Percentiles rank a stretch among this genome's conserved stretches.
phyloP scores from a whole-genome alignment of 2,329 filamentous ascomycete species.

The Ophioceras dolichostomum region DNA sequence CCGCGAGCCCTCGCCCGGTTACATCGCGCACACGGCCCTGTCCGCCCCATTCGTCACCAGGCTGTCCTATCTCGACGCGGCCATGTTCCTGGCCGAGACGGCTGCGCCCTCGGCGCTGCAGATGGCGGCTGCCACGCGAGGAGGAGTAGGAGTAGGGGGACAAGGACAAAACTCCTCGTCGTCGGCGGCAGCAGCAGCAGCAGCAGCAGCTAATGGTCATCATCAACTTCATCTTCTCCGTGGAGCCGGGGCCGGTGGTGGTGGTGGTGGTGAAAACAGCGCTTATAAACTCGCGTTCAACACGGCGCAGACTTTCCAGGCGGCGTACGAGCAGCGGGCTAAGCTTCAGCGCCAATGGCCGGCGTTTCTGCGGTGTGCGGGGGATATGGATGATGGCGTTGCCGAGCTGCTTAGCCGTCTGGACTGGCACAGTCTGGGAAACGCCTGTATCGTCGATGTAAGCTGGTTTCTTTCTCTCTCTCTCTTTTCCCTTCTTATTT shows the following conservation, averaged over 20 bases:
- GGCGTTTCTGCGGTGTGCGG: constrained; percentile 15
- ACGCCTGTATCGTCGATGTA: constrained; percentile 15
- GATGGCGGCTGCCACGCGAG: constrained; percentile 16
- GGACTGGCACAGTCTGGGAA: constrained; percentile 15
- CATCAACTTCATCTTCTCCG: too few species aligned
- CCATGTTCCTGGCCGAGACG: constrained; percentile 23
- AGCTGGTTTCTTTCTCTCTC: constrained; percentile 1
- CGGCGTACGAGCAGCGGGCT: constrained; percentile 9
- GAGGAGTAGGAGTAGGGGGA: too few species aligned
- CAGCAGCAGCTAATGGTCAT: too few species aligned
- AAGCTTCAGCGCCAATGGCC: constrained; percentile 18
- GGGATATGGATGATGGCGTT: constrained; percentile 9
- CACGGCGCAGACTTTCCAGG: constrained; percentile 7
- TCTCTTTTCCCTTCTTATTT: background rate
- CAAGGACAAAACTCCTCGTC: too few species aligned
- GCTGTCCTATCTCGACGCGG: constrained; percentile 20
- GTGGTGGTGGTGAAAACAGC: too few species aligned
- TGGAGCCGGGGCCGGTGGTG: too few species aligned
- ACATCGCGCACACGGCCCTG: constrained; percentile 23
- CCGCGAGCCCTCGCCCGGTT: constrained; percentile 15
- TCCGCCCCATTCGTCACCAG: constrained; percentile 23
- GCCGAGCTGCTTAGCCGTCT: constrained; percentile 13
- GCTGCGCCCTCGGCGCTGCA: constrained; percentile 21
- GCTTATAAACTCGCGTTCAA: constrained; percentile 11
- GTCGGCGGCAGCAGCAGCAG: constrained; percentile 5